Evolutionary conservation across 441 rosid species (phyloP).

Genomic region (Populus hybrid): DNA sequence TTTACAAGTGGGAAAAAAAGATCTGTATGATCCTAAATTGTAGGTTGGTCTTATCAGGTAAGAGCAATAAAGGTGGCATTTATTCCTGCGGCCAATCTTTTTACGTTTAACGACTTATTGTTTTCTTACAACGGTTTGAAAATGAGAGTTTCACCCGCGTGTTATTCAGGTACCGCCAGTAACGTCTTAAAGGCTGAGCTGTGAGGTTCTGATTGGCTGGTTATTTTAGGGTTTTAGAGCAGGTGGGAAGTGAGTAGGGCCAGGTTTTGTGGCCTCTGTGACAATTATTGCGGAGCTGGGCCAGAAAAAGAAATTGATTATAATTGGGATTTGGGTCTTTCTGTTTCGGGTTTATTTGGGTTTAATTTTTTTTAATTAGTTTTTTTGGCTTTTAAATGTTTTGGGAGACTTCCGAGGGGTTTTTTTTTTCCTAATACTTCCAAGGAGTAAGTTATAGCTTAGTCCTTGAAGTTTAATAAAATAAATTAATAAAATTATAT

Average conservation of each 20-base stretch:
- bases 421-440: background rate
- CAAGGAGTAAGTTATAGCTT: background rate
- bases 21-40: background rate
- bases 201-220: background rate
- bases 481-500: no score
- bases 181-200: slow-evolving; percentile 17
- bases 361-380: no score
- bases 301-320: background rate
- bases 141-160: slow-evolving; percentile 29
- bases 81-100: slow-evolving; percentile 20
- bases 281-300: background rate
- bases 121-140: slow-evolving; percentile 23
- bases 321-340: background rate
- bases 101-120: slow-evolving; percentile 18
- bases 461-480: background rate
- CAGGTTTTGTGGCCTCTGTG: background rate
- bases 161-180: slow-evolving; percentile 27
- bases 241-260: background rate
- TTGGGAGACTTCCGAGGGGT: background rate
- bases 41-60: background rate
- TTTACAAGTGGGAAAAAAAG: slow-evolving; percentile 1
- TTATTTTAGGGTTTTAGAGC: background rate
- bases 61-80: slow-evolving; percentile 35
- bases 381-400: background rate
- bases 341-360: background rate